A percentile compares a stretch with the other conserved stretches of the same genome.
phyloP scores from a whole-genome alignment of 2,329 filamentous ascomycete genomes.

The Xenosphaeropsis pyriputrescens region DNA sequence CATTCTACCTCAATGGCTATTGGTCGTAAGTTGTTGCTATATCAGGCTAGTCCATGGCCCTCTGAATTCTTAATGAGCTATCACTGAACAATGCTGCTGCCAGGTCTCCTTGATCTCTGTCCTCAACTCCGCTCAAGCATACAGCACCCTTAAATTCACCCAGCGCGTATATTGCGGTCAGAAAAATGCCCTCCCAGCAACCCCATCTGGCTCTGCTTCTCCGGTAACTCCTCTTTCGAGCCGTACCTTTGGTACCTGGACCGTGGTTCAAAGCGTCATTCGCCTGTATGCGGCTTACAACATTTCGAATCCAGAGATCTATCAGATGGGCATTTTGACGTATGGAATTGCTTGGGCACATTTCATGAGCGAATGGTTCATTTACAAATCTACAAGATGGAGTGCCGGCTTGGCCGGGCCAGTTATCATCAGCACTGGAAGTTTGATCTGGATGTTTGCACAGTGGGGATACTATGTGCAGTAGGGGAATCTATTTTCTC shows the following conservation, averaged over 20 bases:
- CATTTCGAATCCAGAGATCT: slow-evolving; percentile 40
- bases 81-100: slow-evolving; percentile 1
- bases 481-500: slow-evolving; percentile 7
- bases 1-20: slow-evolving; percentile 47
- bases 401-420: slow-evolving; percentile 40
- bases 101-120: slow-evolving; percentile 74
- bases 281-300: slow-evolving; percentile 55
- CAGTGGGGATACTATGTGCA: slow-evolving; percentile 60
- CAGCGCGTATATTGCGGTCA: slow-evolving; percentile 70
- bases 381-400: slow-evolving; percentile 63
- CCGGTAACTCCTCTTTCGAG: slow-evolving; percentile 56
- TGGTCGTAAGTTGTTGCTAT: slow-evolving; percentile 30
- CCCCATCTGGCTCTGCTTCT: slow-evolving; percentile 23
- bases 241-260: slow-evolving; percentile 60
- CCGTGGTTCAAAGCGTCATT: slow-evolving; percentile 43
- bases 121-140: slow-evolving; percentile 75
- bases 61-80: too few species aligned
- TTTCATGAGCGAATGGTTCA: slow-evolving; percentile 57
- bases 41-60: too few species aligned
- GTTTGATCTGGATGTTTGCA: slow-evolving; percentile 43
- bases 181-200: slow-evolving; percentile 15
- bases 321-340: slow-evolving; percentile 48
- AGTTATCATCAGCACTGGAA: slow-evolving; percentile 31
- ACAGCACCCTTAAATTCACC: slow-evolving; percentile 66
- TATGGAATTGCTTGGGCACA: slow-evolving; percentile 43